These are phyloP conservation scores for Podaxis sp. DNA, from an alignment of 768 basidiomycete species.

Conservation along the genomic window DNA sequence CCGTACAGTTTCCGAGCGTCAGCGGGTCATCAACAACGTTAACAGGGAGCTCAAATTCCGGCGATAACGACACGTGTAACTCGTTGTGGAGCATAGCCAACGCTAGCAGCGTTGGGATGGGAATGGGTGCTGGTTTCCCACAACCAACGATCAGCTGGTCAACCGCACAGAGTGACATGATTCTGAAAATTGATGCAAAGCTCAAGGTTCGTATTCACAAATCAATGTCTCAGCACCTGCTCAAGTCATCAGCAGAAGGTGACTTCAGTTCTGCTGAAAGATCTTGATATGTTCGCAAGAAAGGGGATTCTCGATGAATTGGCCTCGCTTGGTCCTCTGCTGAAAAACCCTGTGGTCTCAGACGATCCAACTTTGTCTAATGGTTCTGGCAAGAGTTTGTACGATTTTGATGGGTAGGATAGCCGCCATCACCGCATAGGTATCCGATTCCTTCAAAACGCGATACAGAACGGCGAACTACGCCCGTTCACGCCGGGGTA, in stretches of 20 bases:
- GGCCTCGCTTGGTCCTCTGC: conserved; percentile 75
- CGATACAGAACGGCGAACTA: neutral
- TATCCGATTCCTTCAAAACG: neutral
- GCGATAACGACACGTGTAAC: conserved; percentile 37
- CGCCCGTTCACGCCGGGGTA: too few species aligned
- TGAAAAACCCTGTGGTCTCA: conserved; percentile 53
- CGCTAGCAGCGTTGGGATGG: conserved; percentile 29
- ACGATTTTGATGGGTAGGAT: conserved; percentile 24
- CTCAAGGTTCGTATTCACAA: conserved; percentile 62
- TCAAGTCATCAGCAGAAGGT: conserved; percentile 62
- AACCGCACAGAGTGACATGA: conserved; percentile 62
- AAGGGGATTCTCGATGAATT: conserved; percentile 82
- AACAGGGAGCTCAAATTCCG: conserved; percentile 2
- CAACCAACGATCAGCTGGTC: conserved; percentile 63
- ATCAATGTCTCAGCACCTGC: neutral
- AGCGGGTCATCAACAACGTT: conserved; percentile 8
- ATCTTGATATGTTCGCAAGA: conserved; percentile 80
- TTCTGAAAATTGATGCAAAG: conserved; percentile 79
- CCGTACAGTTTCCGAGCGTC: conserved; percentile 15
- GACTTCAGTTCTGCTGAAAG: conserved; percentile 74
- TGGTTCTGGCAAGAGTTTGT: conserved; percentile 26
- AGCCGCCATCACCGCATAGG: neutral
- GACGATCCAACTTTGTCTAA: conserved; percentile 25
- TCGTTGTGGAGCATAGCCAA: conserved; percentile 78
- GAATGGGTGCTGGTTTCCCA: conserved; percentile 19